phyloP scores from a whole-genome alignment of 257 asterid species.

The Nicotiana sylvestris region DNA sequence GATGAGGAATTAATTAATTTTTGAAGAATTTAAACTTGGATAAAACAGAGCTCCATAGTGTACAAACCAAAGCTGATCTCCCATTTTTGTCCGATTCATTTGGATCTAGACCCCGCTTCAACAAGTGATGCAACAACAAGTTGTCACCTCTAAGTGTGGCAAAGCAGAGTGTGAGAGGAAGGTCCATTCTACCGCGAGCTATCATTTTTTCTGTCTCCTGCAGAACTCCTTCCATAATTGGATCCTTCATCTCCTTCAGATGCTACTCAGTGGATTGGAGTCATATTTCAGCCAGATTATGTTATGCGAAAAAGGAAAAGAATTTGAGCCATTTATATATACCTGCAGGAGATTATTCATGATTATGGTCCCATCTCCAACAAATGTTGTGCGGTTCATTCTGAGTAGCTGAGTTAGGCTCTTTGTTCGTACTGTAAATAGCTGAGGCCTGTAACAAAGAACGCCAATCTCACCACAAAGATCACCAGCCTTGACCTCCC shows the following conservation, averaged over 20 bases:
- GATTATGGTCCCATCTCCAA: constrained; percentile 81
- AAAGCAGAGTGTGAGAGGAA: constrained; percentile 83
- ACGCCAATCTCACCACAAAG: constrained; percentile 91
- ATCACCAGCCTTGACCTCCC: constrained; percentile 83
- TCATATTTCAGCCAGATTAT: not conserved
- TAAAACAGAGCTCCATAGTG: not conserved
- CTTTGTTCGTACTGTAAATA: constrained; percentile 79
- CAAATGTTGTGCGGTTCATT: constrained; percentile 67
- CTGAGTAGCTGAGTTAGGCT: constrained; percentile 73
- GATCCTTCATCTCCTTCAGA: constrained; percentile 34
- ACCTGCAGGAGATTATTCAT: constrained; percentile 20
- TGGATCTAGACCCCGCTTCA: constrained; percentile 85
- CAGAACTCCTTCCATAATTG: constrained; percentile 78
- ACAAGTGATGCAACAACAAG: constrained; percentile 68
- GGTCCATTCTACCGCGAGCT: constrained; percentile 32
- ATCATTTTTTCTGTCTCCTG: constrained; percentile 12
- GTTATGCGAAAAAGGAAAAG: constrained; percentile 19
- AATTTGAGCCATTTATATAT: not conserved
- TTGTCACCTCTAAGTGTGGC: constrained; percentile 90
- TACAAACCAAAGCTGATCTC: constrained; percentile 62
- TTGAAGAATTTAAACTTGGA: not conserved
- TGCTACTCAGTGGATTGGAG: not conserved
- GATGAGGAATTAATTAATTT: not conserved
- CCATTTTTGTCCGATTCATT: constrained; percentile 78
- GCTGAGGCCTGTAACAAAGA: constrained; percentile 83